phyloP scores from a whole-genome alignment of 1,284 basidiomycete species.

The Apiotrichum domesticum region DNA sequence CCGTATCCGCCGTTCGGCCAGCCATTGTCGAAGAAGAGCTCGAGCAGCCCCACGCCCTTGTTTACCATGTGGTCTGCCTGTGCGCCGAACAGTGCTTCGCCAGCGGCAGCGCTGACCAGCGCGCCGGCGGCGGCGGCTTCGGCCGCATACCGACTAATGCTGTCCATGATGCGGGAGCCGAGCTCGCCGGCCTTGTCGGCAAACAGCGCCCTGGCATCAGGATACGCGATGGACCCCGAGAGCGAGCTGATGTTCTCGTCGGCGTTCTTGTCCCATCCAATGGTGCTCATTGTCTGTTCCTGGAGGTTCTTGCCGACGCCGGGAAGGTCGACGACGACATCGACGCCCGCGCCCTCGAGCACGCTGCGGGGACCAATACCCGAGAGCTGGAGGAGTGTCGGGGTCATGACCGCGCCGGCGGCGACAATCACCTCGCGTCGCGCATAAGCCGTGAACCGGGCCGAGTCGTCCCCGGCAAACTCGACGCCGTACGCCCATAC shows the following conservation, averaged over 20 bases:
- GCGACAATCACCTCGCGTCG: slow-evolving; percentile 51
- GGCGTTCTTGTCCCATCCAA: slow-evolving; percentile 24
- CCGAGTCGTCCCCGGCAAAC: slow-evolving; percentile 49
- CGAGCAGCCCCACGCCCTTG: slow-evolving; percentile 30
- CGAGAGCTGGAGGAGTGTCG: slow-evolving; percentile 62
- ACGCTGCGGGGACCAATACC: slow-evolving; percentile 62
- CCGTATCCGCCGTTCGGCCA: slow-evolving; percentile 31
- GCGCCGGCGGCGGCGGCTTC: slow-evolving; percentile 23
- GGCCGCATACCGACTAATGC: slow-evolving; percentile 23
- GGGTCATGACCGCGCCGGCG: slow-evolving; percentile 59
- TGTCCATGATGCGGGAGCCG: not conserved
- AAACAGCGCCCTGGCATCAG: slow-evolving; percentile 23
- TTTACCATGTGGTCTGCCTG: slow-evolving; percentile 30
- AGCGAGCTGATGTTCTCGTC: slow-evolving; percentile 17
- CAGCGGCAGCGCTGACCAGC: slow-evolving; percentile 16
- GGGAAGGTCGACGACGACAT: slow-evolving; percentile 53
- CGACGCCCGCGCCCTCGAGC: slow-evolving; percentile 54
- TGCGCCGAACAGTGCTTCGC: slow-evolving; percentile 26
- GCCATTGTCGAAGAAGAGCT: slow-evolving; percentile 36
- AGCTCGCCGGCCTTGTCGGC: not conserved
- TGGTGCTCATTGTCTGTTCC: slow-evolving; percentile 53
- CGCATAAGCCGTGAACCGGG: slow-evolving; percentile 49
- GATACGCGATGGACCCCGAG: slow-evolving; percentile 22
- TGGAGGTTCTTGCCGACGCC: slow-evolving; percentile 66
- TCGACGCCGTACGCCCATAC: slow-evolving; percentile 56